These are phyloP conservation scores for Gremmenia infestans DNA, from an alignment of 2,329 filamentous ascomycete genomes.

Conservation along the genomic window DNA sequence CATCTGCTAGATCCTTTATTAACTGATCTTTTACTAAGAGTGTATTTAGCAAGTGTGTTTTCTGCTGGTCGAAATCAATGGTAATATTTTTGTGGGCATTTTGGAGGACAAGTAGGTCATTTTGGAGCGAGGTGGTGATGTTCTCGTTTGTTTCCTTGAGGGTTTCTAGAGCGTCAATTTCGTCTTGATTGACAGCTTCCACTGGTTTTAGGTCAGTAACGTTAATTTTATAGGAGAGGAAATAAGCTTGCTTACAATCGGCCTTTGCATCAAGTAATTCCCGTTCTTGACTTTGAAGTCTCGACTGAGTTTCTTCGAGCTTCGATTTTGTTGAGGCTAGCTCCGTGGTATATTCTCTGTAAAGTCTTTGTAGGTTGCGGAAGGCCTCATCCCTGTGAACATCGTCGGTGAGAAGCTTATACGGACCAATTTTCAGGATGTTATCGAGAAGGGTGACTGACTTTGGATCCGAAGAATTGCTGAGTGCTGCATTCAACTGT, in stretches of 20 bases:
- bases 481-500: constrained; percentile 51
- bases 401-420: constrained; percentile 40
- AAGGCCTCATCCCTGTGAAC: constrained; percentile 50
- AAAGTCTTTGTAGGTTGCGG: constrained; percentile 45
- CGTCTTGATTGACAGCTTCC: constrained; percentile 49
- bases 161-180: constrained; percentile 49
- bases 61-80: constrained; percentile 51
- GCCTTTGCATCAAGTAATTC: constrained; percentile 48
- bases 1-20: constrained; percentile 45
- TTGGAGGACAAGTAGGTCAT: constrained; percentile 52
- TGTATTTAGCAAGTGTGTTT: constrained; percentile 55
- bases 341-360: constrained; percentile 42
- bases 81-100: constrained; percentile 44
- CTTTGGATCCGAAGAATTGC: constrained; percentile 49
- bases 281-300: constrained; percentile 49
- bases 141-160: constrained; percentile 56
- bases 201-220: constrained; percentile 35
- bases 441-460: constrained; percentile 42
- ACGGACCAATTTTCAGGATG: constrained; percentile 28
- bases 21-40: constrained; percentile 57
- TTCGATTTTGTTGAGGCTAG: constrained; percentile 43
- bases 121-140: constrained; percentile 52
- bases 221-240: neutral
- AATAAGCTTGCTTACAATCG: constrained; percentile 40
- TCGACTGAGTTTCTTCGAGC: constrained; percentile 39